Conservation (phyloP, 192 early-diverging fungal species). For the Paraglomus occultum region DNA sequence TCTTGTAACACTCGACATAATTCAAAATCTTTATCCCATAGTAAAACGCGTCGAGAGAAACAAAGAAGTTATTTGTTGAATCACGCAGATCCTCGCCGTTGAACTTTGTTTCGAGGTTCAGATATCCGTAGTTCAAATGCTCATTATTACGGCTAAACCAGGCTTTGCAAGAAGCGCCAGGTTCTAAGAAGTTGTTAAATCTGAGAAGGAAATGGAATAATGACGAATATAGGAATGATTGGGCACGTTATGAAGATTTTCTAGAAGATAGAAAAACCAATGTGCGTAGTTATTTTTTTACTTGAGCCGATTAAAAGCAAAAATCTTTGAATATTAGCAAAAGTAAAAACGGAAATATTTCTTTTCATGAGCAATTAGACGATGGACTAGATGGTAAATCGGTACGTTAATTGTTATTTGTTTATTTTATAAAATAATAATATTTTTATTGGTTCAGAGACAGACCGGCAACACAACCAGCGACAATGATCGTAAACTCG, state of each 20-base stretch:
- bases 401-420: too few relatives aligned
- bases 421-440: too few relatives aligned
- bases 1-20: too few relatives aligned
- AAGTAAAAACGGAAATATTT: slow-evolving; percentile 16
- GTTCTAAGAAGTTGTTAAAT: slow-evolving; percentile 14
- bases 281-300: too few relatives aligned
- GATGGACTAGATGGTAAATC: slow-evolving; percentile 8
- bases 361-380: slow-evolving; percentile 16
- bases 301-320: too few relatives aligned
- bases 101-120: slow-evolving; percentile 21
- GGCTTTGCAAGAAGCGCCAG: not conserved
- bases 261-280: too few relatives aligned
- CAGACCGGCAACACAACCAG: too few relatives aligned
- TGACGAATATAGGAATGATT: slow-evolving; percentile 13
- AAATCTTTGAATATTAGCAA: not conserved
- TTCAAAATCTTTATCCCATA: not conserved
- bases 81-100: slow-evolving; percentile 4
- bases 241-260: not conserved
- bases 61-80: slow-evolving; percentile 4
- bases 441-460: too few relatives aligned
- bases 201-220: slow-evolving; percentile 1
- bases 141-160: slow-evolving; percentile 13
- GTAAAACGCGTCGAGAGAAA: slow-evolving; percentile 7
- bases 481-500: too few relatives aligned
- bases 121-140: slow-evolving; percentile 7